Conservation (phyloP, 768 basidiomycete species). For the Leucocoprinus birnbaumii region DNA sequence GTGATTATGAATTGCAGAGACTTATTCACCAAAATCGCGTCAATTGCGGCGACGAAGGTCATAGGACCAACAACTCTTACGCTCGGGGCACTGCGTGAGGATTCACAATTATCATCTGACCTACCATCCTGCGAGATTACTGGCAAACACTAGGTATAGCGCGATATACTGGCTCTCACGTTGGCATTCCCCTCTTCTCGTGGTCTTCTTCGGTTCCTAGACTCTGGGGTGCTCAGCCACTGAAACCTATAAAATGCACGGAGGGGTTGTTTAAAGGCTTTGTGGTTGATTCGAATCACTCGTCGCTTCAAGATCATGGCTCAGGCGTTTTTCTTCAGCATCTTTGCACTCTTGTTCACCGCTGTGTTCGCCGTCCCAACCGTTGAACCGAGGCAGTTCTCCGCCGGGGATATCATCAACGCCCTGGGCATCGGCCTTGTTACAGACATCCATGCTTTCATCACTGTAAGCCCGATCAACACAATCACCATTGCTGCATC, state of each 20-base stretch:
- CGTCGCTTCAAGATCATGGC: neutral
- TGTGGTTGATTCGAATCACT: neutral
- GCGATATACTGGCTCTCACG: neutral
- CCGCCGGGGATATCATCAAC: slow-evolving; percentile 33
- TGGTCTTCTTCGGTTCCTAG: neutral
- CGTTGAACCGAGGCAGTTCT: slow-evolving; percentile 14
- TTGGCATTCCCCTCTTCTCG: neutral
- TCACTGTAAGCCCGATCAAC: slow-evolving; percentile 28
- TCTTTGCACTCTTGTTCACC: slow-evolving; percentile 23
- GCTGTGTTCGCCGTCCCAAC: slow-evolving; percentile 19
- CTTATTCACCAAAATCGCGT: neutral
- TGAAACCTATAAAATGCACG: neutral
- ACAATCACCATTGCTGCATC: neutral
- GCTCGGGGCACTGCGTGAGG: neutral
- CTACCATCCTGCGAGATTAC: neutral
- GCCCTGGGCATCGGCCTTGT: slow-evolving; percentile 37
- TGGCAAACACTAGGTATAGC: neutral
- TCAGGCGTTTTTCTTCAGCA: slow-evolving; percentile 19
- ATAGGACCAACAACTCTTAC: neutral
- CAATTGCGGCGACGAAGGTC: neutral
- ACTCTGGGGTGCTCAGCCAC: neutral
- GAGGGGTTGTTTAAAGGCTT: neutral
- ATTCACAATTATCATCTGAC: slow-evolving; percentile 1
- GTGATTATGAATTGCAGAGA: slow-evolving; percentile 5
- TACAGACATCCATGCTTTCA: slow-evolving; percentile 31